phyloP scores from a whole-genome alignment of 805 yeast genomes.

The Wickerhamiella nectarea region DNA sequence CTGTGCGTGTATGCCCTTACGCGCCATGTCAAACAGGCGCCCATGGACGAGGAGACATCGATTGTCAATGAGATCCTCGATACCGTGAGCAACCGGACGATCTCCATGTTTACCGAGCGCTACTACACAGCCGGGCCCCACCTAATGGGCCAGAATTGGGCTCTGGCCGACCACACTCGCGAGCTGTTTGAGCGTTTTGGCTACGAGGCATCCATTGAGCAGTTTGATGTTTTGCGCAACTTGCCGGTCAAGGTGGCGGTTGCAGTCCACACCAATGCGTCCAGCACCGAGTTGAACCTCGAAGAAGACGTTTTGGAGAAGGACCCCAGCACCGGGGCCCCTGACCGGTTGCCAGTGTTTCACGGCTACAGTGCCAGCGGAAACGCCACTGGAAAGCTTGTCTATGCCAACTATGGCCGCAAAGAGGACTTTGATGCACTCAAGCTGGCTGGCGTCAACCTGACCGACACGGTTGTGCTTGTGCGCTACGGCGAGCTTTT shows the following conservation, averaged over 20 bases:
- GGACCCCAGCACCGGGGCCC: slow-evolving; percentile 36
- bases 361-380: slow-evolving; percentile 68
- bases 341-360: slow-evolving; percentile 51
- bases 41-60: too few relatives aligned
- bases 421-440: slow-evolving; percentile 43
- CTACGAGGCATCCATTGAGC: slow-evolving; percentile 37
- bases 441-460: slow-evolving; percentile 33
- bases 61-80: not conserved
- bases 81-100: slow-evolving; percentile 11
- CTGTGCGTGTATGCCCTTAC: too few relatives aligned
- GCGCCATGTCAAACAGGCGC: too few relatives aligned
- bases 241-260: slow-evolving; percentile 46
- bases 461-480: slow-evolving; percentile 48
- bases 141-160: slow-evolving; percentile 28
- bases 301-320: slow-evolving; percentile 39
- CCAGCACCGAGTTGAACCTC: slow-evolving; percentile 32
- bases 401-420: slow-evolving; percentile 60
- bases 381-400: slow-evolving; percentile 50
- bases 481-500: slow-evolving; percentile 53
- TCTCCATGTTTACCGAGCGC: slow-evolving; percentile 13
- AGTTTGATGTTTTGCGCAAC: slow-evolving; percentile 49
- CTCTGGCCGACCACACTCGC: slow-evolving; percentile 41
- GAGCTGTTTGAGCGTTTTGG: slow-evolving; percentile 51
- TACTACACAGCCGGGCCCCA: slow-evolving; percentile 24
- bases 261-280: slow-evolving; percentile 26